Conservation (phyloP, 1,284 basidiomycete genomes). For the Anthracocystis panici-leucophaei region DNA sequence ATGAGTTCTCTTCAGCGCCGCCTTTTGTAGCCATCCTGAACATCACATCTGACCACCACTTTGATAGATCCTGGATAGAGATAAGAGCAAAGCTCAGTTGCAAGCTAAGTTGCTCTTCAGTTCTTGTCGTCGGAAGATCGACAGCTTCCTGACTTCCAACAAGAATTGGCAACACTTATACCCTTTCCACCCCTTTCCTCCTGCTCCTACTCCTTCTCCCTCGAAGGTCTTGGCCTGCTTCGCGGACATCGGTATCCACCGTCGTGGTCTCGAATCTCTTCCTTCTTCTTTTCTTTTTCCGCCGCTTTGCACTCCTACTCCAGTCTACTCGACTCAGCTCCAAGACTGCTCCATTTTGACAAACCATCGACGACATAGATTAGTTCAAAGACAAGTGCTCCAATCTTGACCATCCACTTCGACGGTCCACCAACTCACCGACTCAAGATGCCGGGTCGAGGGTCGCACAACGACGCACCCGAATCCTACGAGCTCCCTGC, state of each 20-base stretch:
- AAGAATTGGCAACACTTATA: neutral
- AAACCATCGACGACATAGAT: neutral
- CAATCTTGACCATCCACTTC: neutral
- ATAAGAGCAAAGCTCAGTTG: neutral
- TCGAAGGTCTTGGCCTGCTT: too few relatives aligned
- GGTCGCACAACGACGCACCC: conserved; percentile 5
- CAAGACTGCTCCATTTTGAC: neutral
- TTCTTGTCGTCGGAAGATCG: conserved; percentile 8
- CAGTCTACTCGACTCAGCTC: too few relatives aligned
- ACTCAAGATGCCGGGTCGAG: conserved; percentile 18
- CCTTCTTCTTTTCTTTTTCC: neutral
- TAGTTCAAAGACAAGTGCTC: neutral
- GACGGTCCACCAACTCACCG: neutral
- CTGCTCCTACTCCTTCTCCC: too few relatives aligned
- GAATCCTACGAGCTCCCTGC: conserved; percentile 32
- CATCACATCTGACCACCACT: neutral
- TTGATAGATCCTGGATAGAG: neutral
- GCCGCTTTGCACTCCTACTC: neutral
- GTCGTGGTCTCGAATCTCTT: neutral
- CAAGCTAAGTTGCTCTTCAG: neutral
- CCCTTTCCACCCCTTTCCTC: neutral
- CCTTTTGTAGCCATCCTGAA: neutral
- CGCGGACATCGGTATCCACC: neutral
- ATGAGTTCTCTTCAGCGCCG: neutral
- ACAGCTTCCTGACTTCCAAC: neutral